phyloP scores from a whole-genome alignment of 495 filamentous ascomycete genomes.

The Aspergillus sclerotiicarbonarius region DNA sequence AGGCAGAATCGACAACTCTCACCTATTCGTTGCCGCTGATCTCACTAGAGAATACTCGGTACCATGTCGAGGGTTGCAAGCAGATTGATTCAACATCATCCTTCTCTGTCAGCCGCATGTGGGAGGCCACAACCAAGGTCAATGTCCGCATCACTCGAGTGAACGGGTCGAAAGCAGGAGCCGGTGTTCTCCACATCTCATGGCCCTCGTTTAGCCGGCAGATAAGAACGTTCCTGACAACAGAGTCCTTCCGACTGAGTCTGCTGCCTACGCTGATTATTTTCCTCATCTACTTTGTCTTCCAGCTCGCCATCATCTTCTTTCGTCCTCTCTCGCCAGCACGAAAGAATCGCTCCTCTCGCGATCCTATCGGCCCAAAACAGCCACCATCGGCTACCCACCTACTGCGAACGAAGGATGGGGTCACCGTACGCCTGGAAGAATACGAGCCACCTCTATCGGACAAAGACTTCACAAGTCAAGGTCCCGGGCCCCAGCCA shows the following conservation, averaged over 20 bases:
- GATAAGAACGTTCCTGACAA: conserved; percentile 49
- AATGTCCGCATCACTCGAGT: conserved; percentile 49
- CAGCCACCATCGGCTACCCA: neutral
- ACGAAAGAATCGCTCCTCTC: conserved; percentile 5
- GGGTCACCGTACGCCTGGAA: neutral
- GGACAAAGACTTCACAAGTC: neutral
- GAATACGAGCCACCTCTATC: conserved; percentile 3
- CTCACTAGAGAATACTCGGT: conserved; percentile 46
- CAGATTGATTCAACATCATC: conserved; percentile 58
- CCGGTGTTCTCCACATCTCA: conserved; percentile 59
- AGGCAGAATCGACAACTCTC: conserved; percentile 56
- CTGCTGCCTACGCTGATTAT: conserved; percentile 4
- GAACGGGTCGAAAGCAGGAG: conserved; percentile 48
- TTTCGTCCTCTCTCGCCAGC: conserved; percentile 48
- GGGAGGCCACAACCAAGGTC: conserved; percentile 63
- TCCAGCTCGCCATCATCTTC: conserved; percentile 53
- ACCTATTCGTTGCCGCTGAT: conserved; percentile 62
- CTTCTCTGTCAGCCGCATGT: conserved; percentile 51
- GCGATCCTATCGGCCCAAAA: neutral
- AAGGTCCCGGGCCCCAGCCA: neutral
- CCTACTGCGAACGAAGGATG: neutral
- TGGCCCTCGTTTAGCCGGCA: conserved; percentile 55
- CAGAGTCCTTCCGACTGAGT: neutral
- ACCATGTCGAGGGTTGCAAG: conserved; percentile 62
- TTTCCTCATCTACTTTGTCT: conserved; percentile 52